Base-by-base conservation (phyloP, 176 grass and related monocot genomes). In the Rhynchospora breviuscula region DNA sequence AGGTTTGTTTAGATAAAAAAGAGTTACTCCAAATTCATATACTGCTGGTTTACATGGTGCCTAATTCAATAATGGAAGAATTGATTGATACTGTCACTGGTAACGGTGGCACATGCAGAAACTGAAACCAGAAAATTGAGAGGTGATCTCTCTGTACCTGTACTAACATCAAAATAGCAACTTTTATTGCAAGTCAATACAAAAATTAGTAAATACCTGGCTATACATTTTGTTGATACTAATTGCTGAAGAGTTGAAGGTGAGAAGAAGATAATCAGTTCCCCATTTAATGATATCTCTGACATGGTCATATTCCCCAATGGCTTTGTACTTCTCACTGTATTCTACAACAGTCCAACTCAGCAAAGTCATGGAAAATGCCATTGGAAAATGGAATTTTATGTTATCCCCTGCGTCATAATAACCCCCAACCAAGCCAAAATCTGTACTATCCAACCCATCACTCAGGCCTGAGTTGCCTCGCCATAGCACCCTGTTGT, bases 341-440 rank as follows among this genome's bases (percentile, higher is more conserved):
- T 99, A 95, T 81, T 99, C 96, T 40, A 99, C 83, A 62, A 95
- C 96, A 21, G 96, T 95, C 96, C 96, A 99, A 82, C 96, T 99
- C 46, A 99, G 76, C 79, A 99, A 9, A 14, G 93, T 99, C 96
- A 99, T 95, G 67, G 96, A 95, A 87, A 93, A 99, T 6, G 96
- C 96, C 93, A 99, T 83, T 8, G 96, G 96, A 75, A 99, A 99
- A 64, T 99, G 91, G 91, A 99, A 99, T 81, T 99, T 99, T 69
- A 99, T 99, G 81, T 95, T 95, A 84, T 99, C 96, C 13, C 96
- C 96, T 78, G 93, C 93, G 35, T 99, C 96, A 59, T 99, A 99
- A 83, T 99, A 99, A 6, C 96, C 96, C 11, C 96, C 96, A 3
- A 99, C 91, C 8, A 99, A 91, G 0, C 93, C 91, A 10, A 95